These are phyloP conservation scores for Aspergillus sp. DNA, from an alignment of 2,329 filamentous ascomycete genomes.

Conservation along the genomic window DNA sequence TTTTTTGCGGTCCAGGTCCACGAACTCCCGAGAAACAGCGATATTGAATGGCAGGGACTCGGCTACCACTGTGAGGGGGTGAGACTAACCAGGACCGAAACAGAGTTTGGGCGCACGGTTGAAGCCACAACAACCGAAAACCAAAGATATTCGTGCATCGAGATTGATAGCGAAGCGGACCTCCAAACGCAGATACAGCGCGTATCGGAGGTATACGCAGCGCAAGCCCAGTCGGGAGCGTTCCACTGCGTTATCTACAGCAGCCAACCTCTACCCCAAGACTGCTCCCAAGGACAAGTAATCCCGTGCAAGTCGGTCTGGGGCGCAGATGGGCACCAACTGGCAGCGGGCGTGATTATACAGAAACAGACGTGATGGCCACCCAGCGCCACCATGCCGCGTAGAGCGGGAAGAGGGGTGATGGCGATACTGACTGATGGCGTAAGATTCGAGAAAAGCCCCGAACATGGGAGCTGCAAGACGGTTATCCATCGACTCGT, in stretches of 20 bases:
- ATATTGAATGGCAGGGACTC: constrained; percentile 80
- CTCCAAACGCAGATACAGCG: constrained; percentile 25
- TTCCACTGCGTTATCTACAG: constrained; percentile 39
- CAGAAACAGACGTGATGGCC: constrained; percentile 19
- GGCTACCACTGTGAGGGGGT: constrained; percentile 52
- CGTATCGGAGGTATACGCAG: constrained; percentile 20
- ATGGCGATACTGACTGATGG: neutral
- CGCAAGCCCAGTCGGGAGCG: constrained; percentile 7
- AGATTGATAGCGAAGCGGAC: constrained; percentile 26
- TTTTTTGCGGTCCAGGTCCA: constrained; percentile 75
- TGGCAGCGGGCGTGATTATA: constrained; percentile 39
- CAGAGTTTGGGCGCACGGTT: constrained; percentile 17
- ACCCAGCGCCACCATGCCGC: neutral
- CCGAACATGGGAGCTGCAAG: neutral
- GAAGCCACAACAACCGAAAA: constrained; percentile 25
- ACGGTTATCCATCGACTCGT: neutral
- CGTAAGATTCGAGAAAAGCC: constrained; percentile 10
- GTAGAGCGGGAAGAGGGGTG: neutral
- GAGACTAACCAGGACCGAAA: constrained; percentile 18
- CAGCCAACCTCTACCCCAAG: constrained; percentile 23
- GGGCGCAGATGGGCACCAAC: constrained; percentile 32
- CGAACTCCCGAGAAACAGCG: constrained; percentile 69
- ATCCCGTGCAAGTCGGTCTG: constrained; percentile 45
- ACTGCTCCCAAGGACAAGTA: constrained; percentile 34
- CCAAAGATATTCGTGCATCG: constrained; percentile 31